phyloP scores from a whole-genome alignment of 495 filamentous ascomycete genomes.

The Apodospora peruviana region DNA sequence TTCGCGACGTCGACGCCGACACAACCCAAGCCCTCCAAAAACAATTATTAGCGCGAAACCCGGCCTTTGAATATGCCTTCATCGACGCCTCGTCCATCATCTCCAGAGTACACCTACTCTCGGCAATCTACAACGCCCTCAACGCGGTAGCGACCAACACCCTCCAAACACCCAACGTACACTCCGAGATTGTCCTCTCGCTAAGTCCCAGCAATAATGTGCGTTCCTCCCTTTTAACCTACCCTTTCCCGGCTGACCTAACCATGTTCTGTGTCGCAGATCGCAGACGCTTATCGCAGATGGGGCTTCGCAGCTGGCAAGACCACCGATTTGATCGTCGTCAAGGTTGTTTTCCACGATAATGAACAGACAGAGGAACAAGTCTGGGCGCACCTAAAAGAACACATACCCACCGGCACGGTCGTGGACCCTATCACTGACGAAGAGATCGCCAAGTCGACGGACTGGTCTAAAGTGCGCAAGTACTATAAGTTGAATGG shows the following conservation, averaged over 20 bases:
- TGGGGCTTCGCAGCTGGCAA: constrained; percentile 67
- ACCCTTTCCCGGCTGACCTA: no score
- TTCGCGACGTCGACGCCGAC: constrained; percentile 70
- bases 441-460: constrained; percentile 45
- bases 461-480: constrained; percentile 64
- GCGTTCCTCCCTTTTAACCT: constrained; percentile 9
- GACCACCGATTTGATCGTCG: constrained; percentile 64
- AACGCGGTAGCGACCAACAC: constrained; percentile 54
- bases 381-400: constrained; percentile 57
- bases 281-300: constrained; percentile 81
- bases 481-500: constrained; percentile 79
- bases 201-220: constrained; percentile 86
- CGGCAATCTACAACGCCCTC: constrained; percentile 73
- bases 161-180: constrained; percentile 77
- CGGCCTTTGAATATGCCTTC: constrained; percentile 86
- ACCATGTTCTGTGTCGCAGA: no score
- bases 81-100: constrained; percentile 72
- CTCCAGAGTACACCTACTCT: constrained; percentile 65
- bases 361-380: constrained; percentile 39
- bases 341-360: constrained; percentile 57
- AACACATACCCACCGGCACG: constrained; percentile 58
- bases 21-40: constrained; percentile 56
- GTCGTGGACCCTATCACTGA: constrained; percentile 56
- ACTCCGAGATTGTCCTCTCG: constrained; percentile 86
- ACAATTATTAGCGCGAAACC: constrained; percentile 75